These are phyloP conservation scores for Lactifluus hygrophoroides DNA, from an alignment of 768 basidiomycete species.

Conservation along the genomic window DNA sequence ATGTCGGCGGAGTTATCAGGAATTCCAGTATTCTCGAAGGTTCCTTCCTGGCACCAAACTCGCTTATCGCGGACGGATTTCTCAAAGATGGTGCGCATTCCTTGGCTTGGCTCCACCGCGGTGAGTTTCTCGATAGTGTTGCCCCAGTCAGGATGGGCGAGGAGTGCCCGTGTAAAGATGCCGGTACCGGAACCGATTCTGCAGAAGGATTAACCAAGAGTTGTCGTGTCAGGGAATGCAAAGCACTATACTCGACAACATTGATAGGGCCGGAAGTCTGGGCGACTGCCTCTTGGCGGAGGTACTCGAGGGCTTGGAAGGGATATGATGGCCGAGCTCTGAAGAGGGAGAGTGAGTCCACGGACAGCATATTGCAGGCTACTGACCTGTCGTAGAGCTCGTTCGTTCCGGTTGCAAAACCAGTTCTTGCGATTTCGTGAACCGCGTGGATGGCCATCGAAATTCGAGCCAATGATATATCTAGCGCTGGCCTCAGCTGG, in stretches of 20 bases:
- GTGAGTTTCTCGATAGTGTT: slow-evolving; percentile 42
- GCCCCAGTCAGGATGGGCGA: slow-evolving; percentile 53
- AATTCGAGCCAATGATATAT: too few species aligned
- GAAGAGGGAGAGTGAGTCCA: slow-evolving; percentile 1
- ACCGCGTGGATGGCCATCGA: slow-evolving; percentile 32
- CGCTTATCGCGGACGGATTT: slow-evolving; percentile 47
- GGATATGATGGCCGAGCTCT: slow-evolving; percentile 85
- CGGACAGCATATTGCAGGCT: not conserved
- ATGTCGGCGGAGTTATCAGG: slow-evolving; percentile 67
- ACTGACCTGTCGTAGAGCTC: slow-evolving; percentile 66
- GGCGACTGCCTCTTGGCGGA: slow-evolving; percentile 40
- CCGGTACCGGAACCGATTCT: slow-evolving; percentile 85
- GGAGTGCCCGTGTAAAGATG: slow-evolving; percentile 76
- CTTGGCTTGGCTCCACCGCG: slow-evolving; percentile 78
- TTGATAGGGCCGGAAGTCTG: slow-evolving; percentile 36
- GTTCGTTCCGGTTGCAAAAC: slow-evolving; percentile 77
- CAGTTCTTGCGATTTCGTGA: slow-evolving; percentile 58
- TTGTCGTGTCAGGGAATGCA: not conserved
- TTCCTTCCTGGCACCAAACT: slow-evolving; percentile 50
- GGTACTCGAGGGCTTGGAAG: slow-evolving; percentile 45
- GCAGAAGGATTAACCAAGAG: not conserved
- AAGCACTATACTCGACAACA: slow-evolving; percentile 54
- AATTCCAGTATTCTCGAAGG: slow-evolving; percentile 57
- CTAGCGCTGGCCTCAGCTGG: too few species aligned
- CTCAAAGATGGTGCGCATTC: slow-evolving; percentile 72